Conservation (phyloP, 2,329 filamentous ascomycete species). For the Claviceps maximensis region DNA sequence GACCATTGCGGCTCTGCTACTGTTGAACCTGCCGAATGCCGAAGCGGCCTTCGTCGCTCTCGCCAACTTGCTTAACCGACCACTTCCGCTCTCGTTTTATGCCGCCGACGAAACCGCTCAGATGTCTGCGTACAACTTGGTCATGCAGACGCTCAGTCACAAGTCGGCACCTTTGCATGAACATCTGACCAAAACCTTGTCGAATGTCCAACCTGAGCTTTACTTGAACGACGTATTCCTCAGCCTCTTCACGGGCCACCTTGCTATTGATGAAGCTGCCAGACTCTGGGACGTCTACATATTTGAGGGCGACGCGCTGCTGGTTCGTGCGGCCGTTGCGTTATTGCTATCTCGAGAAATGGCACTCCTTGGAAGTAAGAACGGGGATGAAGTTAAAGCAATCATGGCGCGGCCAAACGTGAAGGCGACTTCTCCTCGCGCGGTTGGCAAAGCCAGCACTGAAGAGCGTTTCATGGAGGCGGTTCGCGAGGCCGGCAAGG, state of each 20-base stretch:
- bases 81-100: constrained; percentile 63
- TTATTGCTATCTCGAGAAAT: constrained; percentile 44
- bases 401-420: constrained; percentile 21
- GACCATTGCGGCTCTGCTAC: constrained; percentile 59
- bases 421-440: constrained; percentile 17
- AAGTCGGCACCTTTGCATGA: constrained; percentile 52
- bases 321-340: constrained; percentile 60
- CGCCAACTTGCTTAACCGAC: constrained; percentile 65
- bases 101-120: constrained; percentile 57
- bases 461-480: constrained; percentile 30
- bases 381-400: constrained; percentile 28
- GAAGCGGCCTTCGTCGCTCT: constrained; percentile 56
- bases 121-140: constrained; percentile 52
- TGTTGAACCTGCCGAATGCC: constrained; percentile 55
- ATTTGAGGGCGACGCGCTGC: constrained; percentile 63
- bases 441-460: constrained; percentile 29
- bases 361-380: constrained; percentile 34
- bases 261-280: constrained; percentile 56
- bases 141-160: constrained; percentile 50
- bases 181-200: constrained; percentile 43
- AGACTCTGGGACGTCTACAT: constrained; percentile 72
- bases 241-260: constrained; percentile 47
- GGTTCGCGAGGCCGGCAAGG: constrained; percentile 23
- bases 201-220: constrained; percentile 31
- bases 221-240: constrained; percentile 51